phyloP scores from a whole-genome alignment of 441 rosid species.

The Corymbia citriodora region DNA sequence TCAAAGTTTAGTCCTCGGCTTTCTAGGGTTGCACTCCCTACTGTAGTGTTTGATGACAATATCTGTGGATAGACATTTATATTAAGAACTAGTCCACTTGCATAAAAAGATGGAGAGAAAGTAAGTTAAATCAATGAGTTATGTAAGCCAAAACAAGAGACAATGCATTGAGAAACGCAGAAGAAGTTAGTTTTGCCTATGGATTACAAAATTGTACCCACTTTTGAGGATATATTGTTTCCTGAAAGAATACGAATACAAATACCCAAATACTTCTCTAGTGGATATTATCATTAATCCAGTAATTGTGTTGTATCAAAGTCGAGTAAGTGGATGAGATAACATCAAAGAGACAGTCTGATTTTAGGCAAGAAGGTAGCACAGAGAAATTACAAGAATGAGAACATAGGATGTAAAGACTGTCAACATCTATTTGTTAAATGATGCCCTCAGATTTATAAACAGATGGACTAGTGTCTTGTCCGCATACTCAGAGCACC shows the following conservation, averaged over 20 bases:
- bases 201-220: not conserved
- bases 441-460: not conserved
- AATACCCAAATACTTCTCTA: not conserved
- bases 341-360: not conserved
- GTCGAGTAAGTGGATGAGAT: not conserved
- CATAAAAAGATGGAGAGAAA: not conserved
- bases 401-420: not conserved
- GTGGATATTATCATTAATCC: not conserved
- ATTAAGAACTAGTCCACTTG: not conserved
- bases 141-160: not conserved
- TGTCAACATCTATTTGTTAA: not conserved
- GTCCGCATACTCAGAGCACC: not conserved
- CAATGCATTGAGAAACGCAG: not conserved
- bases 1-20: not conserved
- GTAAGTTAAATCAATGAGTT: not conserved
- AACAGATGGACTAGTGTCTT: not conserved
- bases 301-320: not conserved
- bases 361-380: not conserved
- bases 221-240: not conserved
- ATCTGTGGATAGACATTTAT: not conserved
- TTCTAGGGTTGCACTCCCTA: constrained; percentile 1
- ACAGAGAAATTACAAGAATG: not conserved
- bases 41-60: not conserved
- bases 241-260: not conserved
- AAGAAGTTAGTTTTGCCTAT: not conserved